phyloP scores from a whole-genome alignment of 352 stramenopile genomes.

The Phytophthora crassamura region DNA sequence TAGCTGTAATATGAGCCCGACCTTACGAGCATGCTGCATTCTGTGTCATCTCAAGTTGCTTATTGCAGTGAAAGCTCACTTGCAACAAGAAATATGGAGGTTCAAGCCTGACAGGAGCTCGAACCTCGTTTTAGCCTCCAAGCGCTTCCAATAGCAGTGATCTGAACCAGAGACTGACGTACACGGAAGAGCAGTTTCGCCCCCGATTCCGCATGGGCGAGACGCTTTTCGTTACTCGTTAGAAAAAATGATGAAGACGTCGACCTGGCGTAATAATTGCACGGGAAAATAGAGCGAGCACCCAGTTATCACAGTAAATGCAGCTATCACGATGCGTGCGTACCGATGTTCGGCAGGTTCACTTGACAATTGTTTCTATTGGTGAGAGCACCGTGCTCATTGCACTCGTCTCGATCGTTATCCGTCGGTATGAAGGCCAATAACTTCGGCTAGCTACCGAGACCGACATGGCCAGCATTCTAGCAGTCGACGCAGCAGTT shows the following conservation, averaged over 20 bases:
- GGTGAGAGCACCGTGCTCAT: background rate
- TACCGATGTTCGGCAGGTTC: constrained; percentile 1
- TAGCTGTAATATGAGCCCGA: too few relatives aligned
- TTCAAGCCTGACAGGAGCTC: constrained; percentile 1
- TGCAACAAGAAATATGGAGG: constrained; percentile 2
- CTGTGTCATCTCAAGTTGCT: too few relatives aligned
- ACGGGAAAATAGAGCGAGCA: constrained; percentile 7
- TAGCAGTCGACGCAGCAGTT: background rate
- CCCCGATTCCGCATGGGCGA: constrained; percentile 2
- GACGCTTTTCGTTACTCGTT: background rate
- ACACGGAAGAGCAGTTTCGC: constrained; percentile 9
- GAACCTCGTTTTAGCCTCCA: background rate
- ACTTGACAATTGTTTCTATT: constrained; percentile 9
- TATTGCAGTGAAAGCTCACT: too few relatives aligned
- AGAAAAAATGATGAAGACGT: background rate
- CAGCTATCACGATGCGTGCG: constrained; percentile 1
- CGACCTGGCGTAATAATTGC: constrained; percentile 7
- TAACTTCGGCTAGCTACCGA: background rate
- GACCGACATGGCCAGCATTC: background rate
- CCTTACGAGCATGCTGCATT: too few relatives aligned
- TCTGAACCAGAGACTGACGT: background rate
- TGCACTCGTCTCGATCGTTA: background rate
- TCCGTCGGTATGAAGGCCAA: background rate
- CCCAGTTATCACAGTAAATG: background rate
- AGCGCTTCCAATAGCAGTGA: constrained; percentile 5